phyloP scores from a whole-genome alignment of 345 rosid species.

The Corymbia maculata region DNA sequence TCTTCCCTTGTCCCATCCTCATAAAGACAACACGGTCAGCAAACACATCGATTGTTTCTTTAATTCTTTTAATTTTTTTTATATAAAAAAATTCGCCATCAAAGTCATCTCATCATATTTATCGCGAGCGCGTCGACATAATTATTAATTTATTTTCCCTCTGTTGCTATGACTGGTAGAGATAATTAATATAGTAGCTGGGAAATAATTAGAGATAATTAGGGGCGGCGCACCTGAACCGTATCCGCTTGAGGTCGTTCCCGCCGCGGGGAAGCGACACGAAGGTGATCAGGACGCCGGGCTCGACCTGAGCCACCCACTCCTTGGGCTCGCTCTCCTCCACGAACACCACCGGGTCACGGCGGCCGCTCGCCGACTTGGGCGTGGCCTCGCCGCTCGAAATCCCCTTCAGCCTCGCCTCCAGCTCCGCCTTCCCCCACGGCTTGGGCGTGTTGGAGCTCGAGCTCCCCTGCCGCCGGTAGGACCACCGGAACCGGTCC shows the following conservation, averaged over 20 bases:
- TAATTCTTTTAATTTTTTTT: neutral
- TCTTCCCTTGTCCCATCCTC: neutral
- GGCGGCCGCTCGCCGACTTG: constrained; percentile 48
- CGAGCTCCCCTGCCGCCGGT: constrained; percentile 74
- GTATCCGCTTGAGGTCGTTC: constrained; percentile 86
- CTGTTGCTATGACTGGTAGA: neutral
- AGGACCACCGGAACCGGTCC: constrained; percentile 58
- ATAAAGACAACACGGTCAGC: neutral
- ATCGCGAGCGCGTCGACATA: neutral
- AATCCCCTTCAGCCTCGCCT: constrained; percentile 69
- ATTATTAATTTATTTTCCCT: neutral
- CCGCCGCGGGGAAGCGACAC: constrained; percentile 91
- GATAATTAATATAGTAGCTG: neutral
- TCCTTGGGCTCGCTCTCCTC: constrained; percentile 86
- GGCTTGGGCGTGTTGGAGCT: constrained; percentile 47
- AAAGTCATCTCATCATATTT: neutral
- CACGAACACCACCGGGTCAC: constrained; percentile 60
- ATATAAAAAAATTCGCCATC: neutral
- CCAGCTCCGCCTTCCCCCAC: constrained; percentile 77
- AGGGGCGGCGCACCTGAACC: constrained; percentile 58
- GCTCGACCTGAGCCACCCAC: constrained; percentile 99
- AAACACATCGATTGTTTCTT: neutral
- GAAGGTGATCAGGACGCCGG: constrained; percentile 89
- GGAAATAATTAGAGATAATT: neutral
- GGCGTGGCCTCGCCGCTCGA: constrained; percentile 82